Evolutionary conservation across 2,329 filamentous ascomycete genomes (phyloP).

Genomic region (Fusarium torulosum): DNA sequence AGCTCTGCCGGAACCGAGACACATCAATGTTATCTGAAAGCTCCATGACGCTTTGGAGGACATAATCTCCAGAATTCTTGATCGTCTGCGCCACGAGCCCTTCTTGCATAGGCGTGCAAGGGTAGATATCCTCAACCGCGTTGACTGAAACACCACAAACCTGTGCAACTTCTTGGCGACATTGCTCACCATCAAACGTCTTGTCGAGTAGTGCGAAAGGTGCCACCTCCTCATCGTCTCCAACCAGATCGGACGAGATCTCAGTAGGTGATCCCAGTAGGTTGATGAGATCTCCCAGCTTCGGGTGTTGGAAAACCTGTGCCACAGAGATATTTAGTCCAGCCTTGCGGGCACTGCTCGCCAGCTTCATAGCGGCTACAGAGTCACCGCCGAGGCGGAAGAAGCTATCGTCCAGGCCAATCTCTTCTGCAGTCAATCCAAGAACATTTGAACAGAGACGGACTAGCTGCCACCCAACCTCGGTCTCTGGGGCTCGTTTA

Average conservation of each 20-base stretch:
- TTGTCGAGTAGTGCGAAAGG: constrained; percentile 2
- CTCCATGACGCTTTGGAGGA: constrained; percentile 7
- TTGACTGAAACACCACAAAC: neutral
- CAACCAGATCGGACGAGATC: no score
- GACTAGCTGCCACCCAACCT: constrained; percentile 37
- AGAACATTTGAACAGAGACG: constrained; percentile 57
- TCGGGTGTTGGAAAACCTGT: constrained; percentile 54
- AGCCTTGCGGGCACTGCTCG: constrained; percentile 56
- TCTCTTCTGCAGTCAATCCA: constrained; percentile 54
- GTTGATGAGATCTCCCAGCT: constrained; percentile 18
- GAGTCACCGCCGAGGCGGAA: constrained; percentile 59
- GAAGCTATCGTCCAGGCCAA: constrained; percentile 59
- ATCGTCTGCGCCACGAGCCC: constrained; percentile 8
- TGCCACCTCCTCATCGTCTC: no score
- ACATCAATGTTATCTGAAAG: neutral
- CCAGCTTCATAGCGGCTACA: constrained; percentile 62
- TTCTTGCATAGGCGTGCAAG: neutral
- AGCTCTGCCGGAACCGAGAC: neutral
- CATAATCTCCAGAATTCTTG: constrained; percentile 11
- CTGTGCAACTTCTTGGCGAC: constrained; percentile 4
- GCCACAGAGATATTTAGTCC: constrained; percentile 50
- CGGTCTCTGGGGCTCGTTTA: neutral
- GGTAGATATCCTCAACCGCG: neutral
- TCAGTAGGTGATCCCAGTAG: no score
- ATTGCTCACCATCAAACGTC: neutral